phyloP scores from a whole-genome alignment of 306 rosid genomes.

The Cicer judaicum region DNA sequence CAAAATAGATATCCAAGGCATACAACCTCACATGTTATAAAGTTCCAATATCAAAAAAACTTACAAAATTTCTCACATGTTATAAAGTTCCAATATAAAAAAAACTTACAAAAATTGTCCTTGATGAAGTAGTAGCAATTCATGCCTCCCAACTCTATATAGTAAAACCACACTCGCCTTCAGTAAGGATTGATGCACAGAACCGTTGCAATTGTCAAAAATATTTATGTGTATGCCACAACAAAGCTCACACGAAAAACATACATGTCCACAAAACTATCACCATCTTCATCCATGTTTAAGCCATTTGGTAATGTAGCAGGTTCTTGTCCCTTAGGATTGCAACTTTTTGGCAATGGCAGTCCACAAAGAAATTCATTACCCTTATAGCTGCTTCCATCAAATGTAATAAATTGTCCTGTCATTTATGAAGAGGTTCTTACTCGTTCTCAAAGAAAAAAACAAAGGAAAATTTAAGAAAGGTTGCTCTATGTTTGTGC shows the following conservation, averaged over 20 bases:
- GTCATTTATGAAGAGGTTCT: too few relatives aligned
- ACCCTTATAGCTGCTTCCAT: slow-evolving; percentile 29
- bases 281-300: neutral
- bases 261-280: slow-evolving; percentile 2
- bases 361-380: slow-evolving; percentile 39
- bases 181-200: slow-evolving; percentile 1
- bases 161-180: neutral
- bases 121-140: neutral
- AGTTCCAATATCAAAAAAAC: neutral
- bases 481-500: too few relatives aligned
- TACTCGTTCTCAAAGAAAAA: too few relatives aligned
- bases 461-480: too few relatives aligned
- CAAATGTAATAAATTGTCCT: slow-evolving; percentile 29
- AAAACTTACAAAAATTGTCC: neutral
- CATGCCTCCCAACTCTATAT: neutral
- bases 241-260: neutral
- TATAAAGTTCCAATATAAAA: too few relatives aligned
- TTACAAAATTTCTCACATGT: too few relatives aligned
- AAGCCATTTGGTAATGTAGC: neutral
- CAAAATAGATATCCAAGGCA: too few relatives aligned
- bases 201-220: neutral
- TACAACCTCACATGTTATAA: neutral
- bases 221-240: neutral
- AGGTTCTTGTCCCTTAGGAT: neutral
- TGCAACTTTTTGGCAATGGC: slow-evolving; percentile 8